Percentiles rank a stretch among this genome's conserved stretches.
Conservation (phyloP, 768 basidiomycete genomes). For the Xanthoconium stramineum region DNA sequence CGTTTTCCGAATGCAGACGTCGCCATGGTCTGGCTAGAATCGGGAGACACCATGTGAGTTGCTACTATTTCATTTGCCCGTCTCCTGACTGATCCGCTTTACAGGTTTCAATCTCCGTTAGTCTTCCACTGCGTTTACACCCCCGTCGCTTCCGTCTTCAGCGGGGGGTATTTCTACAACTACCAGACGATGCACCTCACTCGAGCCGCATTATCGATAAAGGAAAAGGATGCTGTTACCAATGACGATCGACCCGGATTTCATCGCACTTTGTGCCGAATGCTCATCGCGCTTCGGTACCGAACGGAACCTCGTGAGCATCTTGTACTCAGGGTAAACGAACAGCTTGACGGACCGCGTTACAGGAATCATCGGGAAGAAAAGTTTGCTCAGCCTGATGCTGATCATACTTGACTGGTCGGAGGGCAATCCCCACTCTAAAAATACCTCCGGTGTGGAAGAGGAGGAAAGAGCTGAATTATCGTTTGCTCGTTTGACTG, state of each 20-base stretch:
- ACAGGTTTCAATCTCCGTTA: background rate
- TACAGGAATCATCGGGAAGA: no score
- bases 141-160: background rate
- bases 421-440: no score
- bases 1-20: background rate
- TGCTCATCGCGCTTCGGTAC: background rate
- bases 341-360: no score
- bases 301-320: background rate
- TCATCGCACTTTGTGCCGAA: background rate
- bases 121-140: background rate
- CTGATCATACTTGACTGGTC: no score
- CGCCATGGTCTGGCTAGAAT: constrained; percentile 1
- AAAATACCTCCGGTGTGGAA: no score
- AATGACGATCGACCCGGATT: background rate
- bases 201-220: accelerated
- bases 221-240: background rate
- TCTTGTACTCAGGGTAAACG: no score
- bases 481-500: no score
- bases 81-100: background rate
- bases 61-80: background rate
- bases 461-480: no score
- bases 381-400: no score
- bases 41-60: background rate
- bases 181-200: constrained; percentile 5
- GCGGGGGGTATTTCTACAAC: background rate